Conservation (phyloP, 2,329 filamentous ascomycete genomes). For the Penicillium olsonii region DNA sequence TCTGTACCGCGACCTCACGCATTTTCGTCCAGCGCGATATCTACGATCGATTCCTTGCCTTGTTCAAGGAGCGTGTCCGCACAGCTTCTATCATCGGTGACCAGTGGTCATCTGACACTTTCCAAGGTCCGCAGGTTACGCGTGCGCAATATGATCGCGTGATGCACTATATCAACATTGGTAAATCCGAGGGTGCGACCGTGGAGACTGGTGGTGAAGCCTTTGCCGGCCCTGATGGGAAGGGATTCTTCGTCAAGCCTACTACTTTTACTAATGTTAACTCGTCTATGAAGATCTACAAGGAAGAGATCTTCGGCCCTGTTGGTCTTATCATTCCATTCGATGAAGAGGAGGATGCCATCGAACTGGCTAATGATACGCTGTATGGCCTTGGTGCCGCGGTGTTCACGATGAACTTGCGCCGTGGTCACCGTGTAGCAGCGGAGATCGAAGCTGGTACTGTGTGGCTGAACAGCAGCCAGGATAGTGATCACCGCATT, state of each 20-base stretch:
- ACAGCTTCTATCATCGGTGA: conserved; percentile 3
- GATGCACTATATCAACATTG: conserved; percentile 17
- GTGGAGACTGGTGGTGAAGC: conserved; percentile 28
- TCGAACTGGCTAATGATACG: conserved; percentile 36
- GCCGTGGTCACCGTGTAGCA: conserved; percentile 35
- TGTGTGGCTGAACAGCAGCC: conserved; percentile 34
- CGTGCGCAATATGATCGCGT: conserved; percentile 9
- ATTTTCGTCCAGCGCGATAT: conserved; percentile 61
- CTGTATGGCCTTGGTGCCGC: conserved; percentile 39
- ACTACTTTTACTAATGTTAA: conserved; percentile 32
- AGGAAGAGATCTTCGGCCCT: conserved; percentile 43
- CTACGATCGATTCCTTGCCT: conserved; percentile 30
- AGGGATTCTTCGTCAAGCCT: conserved; percentile 18
- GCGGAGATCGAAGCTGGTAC: conserved; percentile 37
- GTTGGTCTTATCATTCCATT: conserved; percentile 37
- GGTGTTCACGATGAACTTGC: conserved; percentile 37
- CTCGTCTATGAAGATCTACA: conserved; percentile 29
- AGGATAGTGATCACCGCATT: conserved; percentile 13
- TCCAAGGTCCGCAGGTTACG: conserved; percentile 15
- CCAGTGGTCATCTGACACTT: conserved; percentile 1
- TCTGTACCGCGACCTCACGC: conserved; percentile 67
- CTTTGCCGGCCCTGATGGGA: conserved; percentile 6
- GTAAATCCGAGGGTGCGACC: conserved; percentile 35
- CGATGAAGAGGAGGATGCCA: conserved; percentile 33
- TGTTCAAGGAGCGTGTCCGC: conserved; percentile 28